Conservation (phyloP, 257 asterid species). For the Solanum infundibuliforme region DNA sequence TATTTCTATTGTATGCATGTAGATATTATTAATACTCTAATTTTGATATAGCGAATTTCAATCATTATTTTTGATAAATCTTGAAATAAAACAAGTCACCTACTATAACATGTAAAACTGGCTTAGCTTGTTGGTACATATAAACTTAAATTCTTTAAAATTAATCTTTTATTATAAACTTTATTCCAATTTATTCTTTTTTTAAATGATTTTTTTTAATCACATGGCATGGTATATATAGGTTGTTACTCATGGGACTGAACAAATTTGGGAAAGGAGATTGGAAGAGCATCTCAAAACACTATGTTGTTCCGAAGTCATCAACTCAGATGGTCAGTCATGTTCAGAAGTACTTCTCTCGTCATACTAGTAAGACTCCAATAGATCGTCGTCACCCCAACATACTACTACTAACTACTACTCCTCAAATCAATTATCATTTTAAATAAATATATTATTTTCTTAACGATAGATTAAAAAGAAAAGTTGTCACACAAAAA, state of each 20-base stretch:
- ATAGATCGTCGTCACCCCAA: conserved; percentile 5
- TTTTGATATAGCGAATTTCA: not conserved
- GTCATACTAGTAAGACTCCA: conserved; percentile 16
- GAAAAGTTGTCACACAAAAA: too few species aligned
- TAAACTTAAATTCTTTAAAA: not conserved
- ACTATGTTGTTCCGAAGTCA: conserved; percentile 24
- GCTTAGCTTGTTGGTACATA: not conserved
- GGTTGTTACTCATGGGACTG: conserved; percentile 38
- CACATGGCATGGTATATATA: not conserved
- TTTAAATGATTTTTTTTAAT: not conserved
- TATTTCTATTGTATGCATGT: not conserved
- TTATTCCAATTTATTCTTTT: not conserved
- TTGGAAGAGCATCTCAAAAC: conserved; percentile 45
- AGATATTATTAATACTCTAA: not conserved
- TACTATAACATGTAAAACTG: not conserved
- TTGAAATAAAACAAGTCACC: not conserved
- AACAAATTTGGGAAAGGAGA: conserved; percentile 38
- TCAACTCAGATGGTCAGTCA: conserved; percentile 47
- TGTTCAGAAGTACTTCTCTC: conserved; percentile 33
- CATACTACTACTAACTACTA: not conserved
- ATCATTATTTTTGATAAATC: not conserved
- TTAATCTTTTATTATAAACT: not conserved
- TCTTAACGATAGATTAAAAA: too few species aligned
- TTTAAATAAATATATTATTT: too few species aligned
- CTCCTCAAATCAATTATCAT: not conserved